Conservation (phyloP, 208 protist genomes). For the Leishmania martiniquensis region DNA sequence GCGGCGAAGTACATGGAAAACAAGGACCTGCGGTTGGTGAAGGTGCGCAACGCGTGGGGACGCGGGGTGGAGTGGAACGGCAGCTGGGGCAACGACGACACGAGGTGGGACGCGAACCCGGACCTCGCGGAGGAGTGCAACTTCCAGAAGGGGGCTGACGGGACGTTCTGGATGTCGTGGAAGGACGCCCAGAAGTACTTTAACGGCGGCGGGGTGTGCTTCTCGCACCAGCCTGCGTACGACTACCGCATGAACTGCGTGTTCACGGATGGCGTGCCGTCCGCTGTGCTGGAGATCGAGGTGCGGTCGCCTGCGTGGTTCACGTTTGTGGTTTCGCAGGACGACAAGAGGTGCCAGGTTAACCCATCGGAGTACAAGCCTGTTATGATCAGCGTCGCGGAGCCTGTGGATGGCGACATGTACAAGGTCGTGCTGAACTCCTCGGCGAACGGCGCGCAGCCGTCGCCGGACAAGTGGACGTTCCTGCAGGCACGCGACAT, state of each 20-base stretch:
- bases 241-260: slow-evolving; percentile 80
- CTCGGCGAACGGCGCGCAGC: slow-evolving; percentile 56
- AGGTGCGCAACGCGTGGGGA: slow-evolving; percentile 80
- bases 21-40: slow-evolving; percentile 60
- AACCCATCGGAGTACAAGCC: slow-evolving; percentile 61
- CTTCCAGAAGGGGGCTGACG: slow-evolving; percentile 58
- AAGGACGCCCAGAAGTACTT: slow-evolving; percentile 80
- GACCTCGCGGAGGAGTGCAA: slow-evolving; percentile 68
- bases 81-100: slow-evolving; percentile 72
- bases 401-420: slow-evolving; percentile 42
- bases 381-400: slow-evolving; percentile 82
- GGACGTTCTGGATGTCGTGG: slow-evolving; percentile 89
- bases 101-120: slow-evolving; percentile 78
- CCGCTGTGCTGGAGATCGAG: slow-evolving; percentile 69
- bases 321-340: slow-evolving; percentile 75
- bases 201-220: slow-evolving; percentile 84
- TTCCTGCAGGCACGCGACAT: slow-evolving; percentile 86
- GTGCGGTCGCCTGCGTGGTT: slow-evolving; percentile 68
- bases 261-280: slow-evolving; percentile 69
- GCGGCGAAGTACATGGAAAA: slow-evolving; percentile 64
- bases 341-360: slow-evolving; percentile 60
- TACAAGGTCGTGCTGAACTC: slow-evolving; percentile 83
- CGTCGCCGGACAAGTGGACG: slow-evolving; percentile 73
- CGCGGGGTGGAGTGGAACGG: slow-evolving; percentile 69
- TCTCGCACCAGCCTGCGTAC: slow-evolving; percentile 53